Conservation (phyloP, 2,329 filamentous ascomycete genomes). For the Cytospora piceicola region DNA sequence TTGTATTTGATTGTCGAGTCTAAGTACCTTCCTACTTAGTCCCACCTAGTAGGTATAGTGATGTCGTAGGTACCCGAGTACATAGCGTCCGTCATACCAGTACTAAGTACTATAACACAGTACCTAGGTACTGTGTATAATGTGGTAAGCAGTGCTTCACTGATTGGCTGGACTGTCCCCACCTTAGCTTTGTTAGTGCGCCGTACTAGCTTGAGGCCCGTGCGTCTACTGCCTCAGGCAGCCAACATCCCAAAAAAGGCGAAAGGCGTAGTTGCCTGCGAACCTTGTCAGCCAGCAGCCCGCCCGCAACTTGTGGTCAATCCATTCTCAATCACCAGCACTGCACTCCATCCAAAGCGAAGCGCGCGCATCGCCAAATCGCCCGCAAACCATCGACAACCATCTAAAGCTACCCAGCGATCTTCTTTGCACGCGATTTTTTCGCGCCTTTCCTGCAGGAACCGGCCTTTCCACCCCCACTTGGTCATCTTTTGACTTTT, state of each 20-base stretch:
- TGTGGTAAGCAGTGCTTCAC: neutral
- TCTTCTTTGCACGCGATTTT: conserved; percentile 60
- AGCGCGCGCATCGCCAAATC: conserved; percentile 62
- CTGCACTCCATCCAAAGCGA: conserved; percentile 47
- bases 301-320: conserved; percentile 47
- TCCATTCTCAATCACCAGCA: conserved; percentile 45
- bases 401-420: conserved; percentile 59
- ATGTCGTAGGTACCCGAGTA: too few species aligned
- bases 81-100: too few species aligned
- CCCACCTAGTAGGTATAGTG: too few species aligned
- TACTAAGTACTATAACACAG: too few species aligned
- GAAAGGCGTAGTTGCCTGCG: conserved; percentile 37
- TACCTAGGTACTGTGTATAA: conserved; percentile 7
- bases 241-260: conserved; percentile 31
- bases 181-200: conserved; percentile 45
- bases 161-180: conserved; percentile 13
- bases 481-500: conserved; percentile 46
- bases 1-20: neutral
- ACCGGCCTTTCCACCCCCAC: conserved; percentile 47
- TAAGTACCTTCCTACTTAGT: conserved; percentile 5
- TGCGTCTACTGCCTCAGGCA: conserved; percentile 24
- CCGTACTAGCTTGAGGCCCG: conserved; percentile 28
- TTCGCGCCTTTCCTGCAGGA: conserved; percentile 49
- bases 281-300: conserved; percentile 48
- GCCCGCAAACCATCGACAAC: conserved; percentile 61